Conservation (phyloP, 2,329 filamentous ascomycete genomes). For the Kalaharituber pfeilii region DNA sequence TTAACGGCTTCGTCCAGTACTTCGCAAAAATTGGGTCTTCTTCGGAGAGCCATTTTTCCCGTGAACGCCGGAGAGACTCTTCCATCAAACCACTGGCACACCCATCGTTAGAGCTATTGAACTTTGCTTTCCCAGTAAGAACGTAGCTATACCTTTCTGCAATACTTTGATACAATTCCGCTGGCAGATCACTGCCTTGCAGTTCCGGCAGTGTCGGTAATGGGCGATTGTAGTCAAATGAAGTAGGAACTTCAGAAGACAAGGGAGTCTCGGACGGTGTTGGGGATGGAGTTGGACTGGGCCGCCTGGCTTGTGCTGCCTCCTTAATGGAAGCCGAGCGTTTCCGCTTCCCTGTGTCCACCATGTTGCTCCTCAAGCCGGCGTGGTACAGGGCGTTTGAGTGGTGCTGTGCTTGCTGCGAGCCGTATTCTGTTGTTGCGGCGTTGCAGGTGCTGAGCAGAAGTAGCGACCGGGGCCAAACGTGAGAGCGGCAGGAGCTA, state of each 20-base stretch:
- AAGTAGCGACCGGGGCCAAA: no score
- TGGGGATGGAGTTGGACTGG: constrained; percentile 11
- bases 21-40: constrained; percentile 49
- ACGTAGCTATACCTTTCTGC: constrained; percentile 44
- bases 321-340: constrained; percentile 13
- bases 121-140: no score
- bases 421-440: no score
- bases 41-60: constrained; percentile 53
- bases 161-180: constrained; percentile 53
- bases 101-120: neutral
- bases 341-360: constrained; percentile 15
- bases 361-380: no score
- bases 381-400: no score
- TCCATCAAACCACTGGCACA: constrained; percentile 58
- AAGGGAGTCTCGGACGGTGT: constrained; percentile 1
- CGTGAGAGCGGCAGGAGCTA: no score
- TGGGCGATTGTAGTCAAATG: constrained; percentile 14
- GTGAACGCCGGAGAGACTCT: constrained; percentile 56
- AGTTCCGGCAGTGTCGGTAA: constrained; percentile 15
- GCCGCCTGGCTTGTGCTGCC: constrained; percentile 12
- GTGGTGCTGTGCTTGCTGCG: no score
- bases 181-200: constrained; percentile 43
- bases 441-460: no score
- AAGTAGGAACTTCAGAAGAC: constrained; percentile 12
- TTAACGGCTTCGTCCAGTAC: constrained; percentile 58